Evolutionary conservation across 306 rosid genomes (phyloP).

Genomic region (Quercus wislizeni): DNA sequence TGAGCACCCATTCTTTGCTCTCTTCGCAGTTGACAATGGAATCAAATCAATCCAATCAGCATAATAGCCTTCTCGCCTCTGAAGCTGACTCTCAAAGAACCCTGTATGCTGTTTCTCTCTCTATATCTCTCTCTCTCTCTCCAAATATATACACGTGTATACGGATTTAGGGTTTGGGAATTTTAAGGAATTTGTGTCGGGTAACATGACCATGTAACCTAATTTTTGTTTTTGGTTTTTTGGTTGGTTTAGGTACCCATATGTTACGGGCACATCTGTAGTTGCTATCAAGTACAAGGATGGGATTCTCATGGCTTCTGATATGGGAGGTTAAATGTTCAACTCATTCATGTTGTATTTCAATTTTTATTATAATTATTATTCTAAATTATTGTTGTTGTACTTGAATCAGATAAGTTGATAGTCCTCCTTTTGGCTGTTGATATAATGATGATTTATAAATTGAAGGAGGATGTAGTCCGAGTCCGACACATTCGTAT

Average conservation of each 20-base stretch:
- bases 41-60: conserved; percentile 26
- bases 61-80: conserved; percentile 16
- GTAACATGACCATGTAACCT: not conserved
- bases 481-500: no score
- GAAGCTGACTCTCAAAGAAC: conserved; percentile 62
- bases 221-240: not conserved
- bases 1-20: not conserved
- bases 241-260: conserved; percentile 63
- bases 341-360: not conserved
- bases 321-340: conserved; percentile 78
- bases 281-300: conserved; percentile 91
- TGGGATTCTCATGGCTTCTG: conserved; percentile 92
- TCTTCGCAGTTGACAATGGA: conserved; percentile 22
- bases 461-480: no score
- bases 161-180: conserved; percentile 6
- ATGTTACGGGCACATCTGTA: conserved; percentile 89
- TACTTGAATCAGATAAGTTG: not conserved
- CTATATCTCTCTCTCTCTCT: not conserved
- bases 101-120: conserved; percentile 35
- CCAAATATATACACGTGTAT: no score
- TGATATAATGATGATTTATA: not conserved
- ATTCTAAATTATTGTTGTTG: not conserved
- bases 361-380: not conserved
- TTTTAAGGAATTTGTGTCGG: not conserved
- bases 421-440: not conserved